Base-by-base conservation (phyloP, 1,139 yeast genomes). In the Blastobotrys elegans region DNA sequence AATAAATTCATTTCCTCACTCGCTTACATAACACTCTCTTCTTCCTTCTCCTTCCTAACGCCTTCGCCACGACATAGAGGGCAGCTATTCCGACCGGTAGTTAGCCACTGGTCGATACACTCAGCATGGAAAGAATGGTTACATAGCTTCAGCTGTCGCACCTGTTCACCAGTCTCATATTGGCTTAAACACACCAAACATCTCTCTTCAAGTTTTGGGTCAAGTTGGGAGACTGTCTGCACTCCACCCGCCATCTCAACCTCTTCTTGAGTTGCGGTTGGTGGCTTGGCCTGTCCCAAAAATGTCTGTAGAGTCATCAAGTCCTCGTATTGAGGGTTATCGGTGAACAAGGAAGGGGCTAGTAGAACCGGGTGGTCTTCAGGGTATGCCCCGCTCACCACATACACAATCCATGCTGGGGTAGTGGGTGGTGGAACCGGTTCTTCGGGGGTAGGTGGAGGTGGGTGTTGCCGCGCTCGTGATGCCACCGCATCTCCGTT, bases 91-190 rank as follows among this genome's bases (percentile, higher is more conserved):
- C 77, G 72, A 22, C 80, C 77, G 14, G 72, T 71, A 24, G 71
- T 57, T 10, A 79, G 65, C 84, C 84, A 79, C 50, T 73, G 72
- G 54, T 79, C 84, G 44, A 79, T 72, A 57, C 84, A 79, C 2
- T 65, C 72, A 39, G 61, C 61, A 60, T 79, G 84, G 61, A 76
- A 79, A 27, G 64, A 53, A 56, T 79, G 84, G 3, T 63, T 59
- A 56, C 84, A 79, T 6, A 58, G 53, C 16, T 57, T 49, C 37
- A 79, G 63, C 47, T 63, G 60, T 36, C 84, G 68, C 38, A 78
- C 69, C 27, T 64, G 57, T 21, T 79, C 82, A 17, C 67, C 72
- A 14, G 56, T 52, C 44, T 69, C 72, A 52, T 73, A 79, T 43
- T 74, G 73, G 5, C 69, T 54, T 29, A 79, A 61, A 56, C 84